Percentiles rank a stretch among this genome's conserved stretches.
These are phyloP conservation scores for Mycena pura DNA, from an alignment of 768 basidiomycete species.

Conservation along the genomic window DNA sequence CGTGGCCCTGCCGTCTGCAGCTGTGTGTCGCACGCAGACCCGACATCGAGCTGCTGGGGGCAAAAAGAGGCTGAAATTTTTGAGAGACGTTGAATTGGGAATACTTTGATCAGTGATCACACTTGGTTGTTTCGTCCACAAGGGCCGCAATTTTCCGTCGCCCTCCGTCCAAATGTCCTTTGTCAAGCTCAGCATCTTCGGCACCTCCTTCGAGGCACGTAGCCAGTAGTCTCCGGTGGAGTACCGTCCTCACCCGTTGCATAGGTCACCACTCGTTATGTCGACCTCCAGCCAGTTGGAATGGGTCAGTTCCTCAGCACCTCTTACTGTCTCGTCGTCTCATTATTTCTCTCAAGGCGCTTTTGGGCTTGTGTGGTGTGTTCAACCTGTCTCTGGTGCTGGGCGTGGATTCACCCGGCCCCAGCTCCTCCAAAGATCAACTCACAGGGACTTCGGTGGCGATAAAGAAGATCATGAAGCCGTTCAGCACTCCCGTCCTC, in stretches of 20 bases:
- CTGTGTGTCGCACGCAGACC: too few species aligned
- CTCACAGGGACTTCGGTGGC: slow-evolving; percentile 93
- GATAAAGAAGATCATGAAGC: slow-evolving; percentile 99
- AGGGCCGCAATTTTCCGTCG: background rate
- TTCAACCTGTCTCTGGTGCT: slow-evolving; percentile 16
- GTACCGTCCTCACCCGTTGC: slow-evolving; percentile 27
- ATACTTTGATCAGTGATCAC: background rate
- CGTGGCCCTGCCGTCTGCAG: too few species aligned
- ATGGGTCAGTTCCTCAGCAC: slow-evolving; percentile 74
- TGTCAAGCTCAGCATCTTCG: slow-evolving; percentile 98
- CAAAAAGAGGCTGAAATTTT: too few species aligned
- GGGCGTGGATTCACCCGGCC: background rate
- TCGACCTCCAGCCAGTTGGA: slow-evolving; percentile 98
- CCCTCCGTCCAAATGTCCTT: slow-evolving; percentile 71
- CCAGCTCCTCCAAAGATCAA: slow-evolving; percentile 93
- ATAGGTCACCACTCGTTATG: slow-evolving; percentile 97
- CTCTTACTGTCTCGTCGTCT: slow-evolving; percentile 15
- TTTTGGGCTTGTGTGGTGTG: slow-evolving; percentile 97
- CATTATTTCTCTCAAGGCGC: slow-evolving; percentile 61
- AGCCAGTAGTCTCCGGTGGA: slow-evolving; percentile 13
- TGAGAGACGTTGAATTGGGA: too few species aligned
- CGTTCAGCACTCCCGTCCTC: slow-evolving; percentile 98
- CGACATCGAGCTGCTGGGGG: too few species aligned
- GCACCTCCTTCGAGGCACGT: slow-evolving; percentile 92
- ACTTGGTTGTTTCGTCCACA: slow-evolving; percentile 9